Evolutionary conservation across 441 rosid genomes (phyloP), one percentile per base, ranked within the genome.

Genomic region (Gossypium laxum): DNA sequence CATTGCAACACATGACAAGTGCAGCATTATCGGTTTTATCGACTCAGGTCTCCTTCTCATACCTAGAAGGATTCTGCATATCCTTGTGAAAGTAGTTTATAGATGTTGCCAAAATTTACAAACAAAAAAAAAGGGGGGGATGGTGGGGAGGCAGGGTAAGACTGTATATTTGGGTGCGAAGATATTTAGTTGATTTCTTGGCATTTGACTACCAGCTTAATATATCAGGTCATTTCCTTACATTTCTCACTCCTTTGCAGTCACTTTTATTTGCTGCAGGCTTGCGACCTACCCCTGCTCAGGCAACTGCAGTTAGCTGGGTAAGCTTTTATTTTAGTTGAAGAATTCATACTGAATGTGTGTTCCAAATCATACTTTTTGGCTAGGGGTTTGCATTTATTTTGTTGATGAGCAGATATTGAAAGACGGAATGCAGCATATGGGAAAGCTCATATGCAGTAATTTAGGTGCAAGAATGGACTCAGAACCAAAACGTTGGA

Each of bases 181-280:
- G 2, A 41, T 22, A 12, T 19, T 18, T 12, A 56, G 32, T 43
- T 7, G 14, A 21, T 64, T 12, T 10, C 5, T n/a, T 45, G 18
- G 55, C 24, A n/a, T 22, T 18, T 22, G 38, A 47, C 38, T 45
- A 12, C 50, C 55, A 65, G 41, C 21, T 0, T 22, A 47, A 12
- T 0, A n/a, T 63, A 63, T 66, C 22, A 14, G 51, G 41, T 24
- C 28, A 24, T 12, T 76, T 71, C 74, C 80, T 60, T 77, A 21
- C 75, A 28, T 75, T 75, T 84, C 87, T 88, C 76, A 76, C 82
- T 82, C 55, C 82, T 74, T 58, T 87, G 86, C 91, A 93, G 98
- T 93, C 98, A 57, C 85, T 93, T 60, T 83, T 93, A 71, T 91
- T 90, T 89, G 98, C 96, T 85, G 98, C 97, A 82, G 98, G 97